These are phyloP conservation scores for Phlyctochytrium arcticum DNA, from an alignment of 192 early-diverging fungal species.

Conservation along the genomic window DNA sequence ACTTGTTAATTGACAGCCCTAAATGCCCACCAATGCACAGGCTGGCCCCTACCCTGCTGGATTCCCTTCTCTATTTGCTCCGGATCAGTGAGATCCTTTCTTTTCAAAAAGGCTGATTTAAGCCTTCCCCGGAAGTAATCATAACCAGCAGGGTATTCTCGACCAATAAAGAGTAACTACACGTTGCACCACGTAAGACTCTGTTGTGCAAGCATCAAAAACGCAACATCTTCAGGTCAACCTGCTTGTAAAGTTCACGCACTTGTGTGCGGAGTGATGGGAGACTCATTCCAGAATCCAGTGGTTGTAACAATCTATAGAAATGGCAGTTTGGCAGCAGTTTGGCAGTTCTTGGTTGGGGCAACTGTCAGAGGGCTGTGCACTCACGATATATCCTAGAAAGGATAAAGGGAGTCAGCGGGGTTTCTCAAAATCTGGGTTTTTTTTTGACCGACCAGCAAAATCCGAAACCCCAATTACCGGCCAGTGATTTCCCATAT, in stretches of 20 bases:
- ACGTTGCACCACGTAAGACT: not conserved
- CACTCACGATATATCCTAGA: no score
- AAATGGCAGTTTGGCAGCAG: not conserved
- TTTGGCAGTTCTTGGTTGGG: not conserved
- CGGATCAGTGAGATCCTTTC: slow-evolving; percentile 14
- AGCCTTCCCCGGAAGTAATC: slow-evolving; percentile 11
- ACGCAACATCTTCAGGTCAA: not conserved
- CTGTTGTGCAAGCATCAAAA: not conserved
- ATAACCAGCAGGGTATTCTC: slow-evolving; percentile 27
- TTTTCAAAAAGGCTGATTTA: slow-evolving; percentile 32
- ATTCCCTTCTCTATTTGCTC: slow-evolving; percentile 27
- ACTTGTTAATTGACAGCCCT: not conserved
- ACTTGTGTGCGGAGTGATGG: not conserved
- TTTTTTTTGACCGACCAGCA: no score
- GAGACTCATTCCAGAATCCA: not conserved
- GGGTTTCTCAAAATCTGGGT: no score
- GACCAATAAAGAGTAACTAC: slow-evolving; percentile 25
- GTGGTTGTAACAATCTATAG: not conserved
- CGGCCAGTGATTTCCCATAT: no score
- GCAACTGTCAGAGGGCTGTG: not conserved
- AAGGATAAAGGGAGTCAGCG: no score
- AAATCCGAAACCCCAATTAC: no score
- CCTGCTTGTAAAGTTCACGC: slow-evolving; percentile 4
- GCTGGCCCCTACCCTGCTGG: slow-evolving; percentile 9
- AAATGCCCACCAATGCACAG: not conserved